Conservation (phyloP, 441 rosid species). For the Theobroma grandiflorum region DNA sequence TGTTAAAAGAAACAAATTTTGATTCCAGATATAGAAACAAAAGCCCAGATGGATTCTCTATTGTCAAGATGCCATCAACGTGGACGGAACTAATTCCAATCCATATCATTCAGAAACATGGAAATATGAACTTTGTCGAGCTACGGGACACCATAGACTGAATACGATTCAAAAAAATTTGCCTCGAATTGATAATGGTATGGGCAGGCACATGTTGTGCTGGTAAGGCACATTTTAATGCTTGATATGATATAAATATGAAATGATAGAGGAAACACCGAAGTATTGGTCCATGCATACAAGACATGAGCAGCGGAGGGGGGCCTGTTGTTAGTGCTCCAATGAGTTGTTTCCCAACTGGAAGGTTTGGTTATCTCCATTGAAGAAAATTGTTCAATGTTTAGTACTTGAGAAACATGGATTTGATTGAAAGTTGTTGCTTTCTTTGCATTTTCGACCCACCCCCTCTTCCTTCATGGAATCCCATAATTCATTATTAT, state of each 20-base stretch:
- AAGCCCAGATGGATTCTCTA: background rate
- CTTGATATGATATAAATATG: constrained; percentile 28
- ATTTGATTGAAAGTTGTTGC: constrained; percentile 53
- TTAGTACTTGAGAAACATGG: constrained; percentile 61
- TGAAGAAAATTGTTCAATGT: constrained; percentile 32
- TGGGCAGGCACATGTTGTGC: constrained; percentile 68
- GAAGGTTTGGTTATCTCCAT: constrained; percentile 31
- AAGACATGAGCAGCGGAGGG: constrained; percentile 33
- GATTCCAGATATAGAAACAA: constrained; percentile 6
- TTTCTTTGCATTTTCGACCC: constrained; percentile 42
- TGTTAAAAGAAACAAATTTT: no score
- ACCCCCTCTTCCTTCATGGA: constrained; percentile 25
- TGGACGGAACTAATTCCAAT: background rate
- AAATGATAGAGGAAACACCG: constrained; percentile 33
- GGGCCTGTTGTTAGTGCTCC: constrained; percentile 41
- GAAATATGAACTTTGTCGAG: constrained; percentile 21
- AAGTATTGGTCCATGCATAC: constrained; percentile 34
- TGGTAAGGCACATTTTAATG: constrained; percentile 40
- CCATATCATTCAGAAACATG: constrained; percentile 5
- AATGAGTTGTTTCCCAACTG: constrained; percentile 71
- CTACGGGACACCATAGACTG: constrained; percentile 5
- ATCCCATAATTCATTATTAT: constrained; percentile 10
- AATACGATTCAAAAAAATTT: constrained; percentile 19
- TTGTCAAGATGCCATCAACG: background rate
- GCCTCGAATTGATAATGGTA: constrained; percentile 31